Percentiles rank a stretch among this genome's conserved stretches.
Conservation (phyloP, 768 basidiomycete species). For the Agaricus bisporus region DNA sequence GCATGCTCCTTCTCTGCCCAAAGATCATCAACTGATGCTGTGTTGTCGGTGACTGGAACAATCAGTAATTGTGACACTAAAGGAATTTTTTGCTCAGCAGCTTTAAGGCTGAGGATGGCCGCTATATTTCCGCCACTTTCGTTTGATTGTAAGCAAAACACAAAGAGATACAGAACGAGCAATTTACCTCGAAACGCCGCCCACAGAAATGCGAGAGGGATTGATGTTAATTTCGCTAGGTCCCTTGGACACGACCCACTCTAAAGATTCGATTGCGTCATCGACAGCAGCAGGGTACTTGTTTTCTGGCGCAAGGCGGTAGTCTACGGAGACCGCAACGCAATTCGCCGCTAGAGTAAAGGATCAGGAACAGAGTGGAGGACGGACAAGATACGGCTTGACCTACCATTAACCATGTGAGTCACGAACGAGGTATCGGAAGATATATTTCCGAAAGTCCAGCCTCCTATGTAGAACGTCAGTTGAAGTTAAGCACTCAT, state of each 20-base stretch:
- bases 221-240: constrained; percentile 40
- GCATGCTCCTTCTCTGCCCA: constrained; percentile 56
- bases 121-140: constrained; percentile 67
- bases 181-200: constrained; percentile 64
- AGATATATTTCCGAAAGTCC: constrained; percentile 65
- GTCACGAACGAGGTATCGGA: constrained; percentile 59
- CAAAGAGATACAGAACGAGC: not conserved
- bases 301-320: constrained; percentile 66
- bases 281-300: constrained; percentile 68
- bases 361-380: not conserved
- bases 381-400: not conserved
- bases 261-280: constrained; percentile 60
- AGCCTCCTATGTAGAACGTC: constrained; percentile 44
- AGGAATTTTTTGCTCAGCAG: constrained; percentile 42
- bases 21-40: constrained; percentile 33
- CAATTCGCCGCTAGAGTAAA: constrained; percentile 44
- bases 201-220: constrained; percentile 52
- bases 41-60: constrained; percentile 73
- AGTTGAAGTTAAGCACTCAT: not conserved
- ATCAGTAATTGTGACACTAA: constrained; percentile 58
- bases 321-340: constrained; percentile 62
- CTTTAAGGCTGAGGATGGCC: constrained; percentile 59
- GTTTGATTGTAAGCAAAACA: not conserved
- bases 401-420: constrained; percentile 51
- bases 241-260: constrained; percentile 54